Evolutionary conservation across 1,284 basidiomycete species (phyloP).

Genomic region (Cryptococcus sp.): DNA sequence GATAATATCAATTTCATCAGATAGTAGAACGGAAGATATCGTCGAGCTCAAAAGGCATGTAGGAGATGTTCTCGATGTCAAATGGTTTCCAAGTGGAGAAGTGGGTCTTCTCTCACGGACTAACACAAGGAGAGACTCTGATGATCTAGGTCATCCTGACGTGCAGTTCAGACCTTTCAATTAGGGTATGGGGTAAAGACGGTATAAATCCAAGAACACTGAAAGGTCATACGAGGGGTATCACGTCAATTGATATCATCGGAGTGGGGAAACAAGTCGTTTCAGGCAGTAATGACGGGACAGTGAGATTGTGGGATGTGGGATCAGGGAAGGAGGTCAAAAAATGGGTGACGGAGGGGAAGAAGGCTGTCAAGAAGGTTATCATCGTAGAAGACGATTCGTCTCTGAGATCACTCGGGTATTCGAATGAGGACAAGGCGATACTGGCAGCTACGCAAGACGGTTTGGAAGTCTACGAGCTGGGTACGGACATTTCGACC

Average conservation of each 20-base stretch:
- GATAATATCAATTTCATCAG: slow-evolving; percentile 26
- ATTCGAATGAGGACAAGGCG: slow-evolving; percentile 4
- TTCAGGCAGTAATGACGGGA: slow-evolving; percentile 59
- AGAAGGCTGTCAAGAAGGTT: background rate
- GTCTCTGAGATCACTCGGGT: slow-evolving; percentile 9
- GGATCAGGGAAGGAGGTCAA: slow-evolving; percentile 54
- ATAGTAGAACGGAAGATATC: slow-evolving; percentile 5
- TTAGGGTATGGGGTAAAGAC: slow-evolving; percentile 43
- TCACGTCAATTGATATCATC: slow-evolving; percentile 57
- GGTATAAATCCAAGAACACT: slow-evolving; percentile 55
- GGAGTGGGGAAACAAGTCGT: slow-evolving; percentile 62
- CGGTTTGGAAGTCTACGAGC: slow-evolving; percentile 37
- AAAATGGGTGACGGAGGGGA: slow-evolving; percentile 22
- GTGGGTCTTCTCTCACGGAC: slow-evolving; percentile 12
- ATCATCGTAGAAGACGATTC: background rate
- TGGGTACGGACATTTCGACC: slow-evolving; percentile 9
- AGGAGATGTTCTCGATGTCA: slow-evolving; percentile 45
- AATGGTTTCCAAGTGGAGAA: slow-evolving; percentile 43
- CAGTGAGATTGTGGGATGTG: slow-evolving; percentile 71
- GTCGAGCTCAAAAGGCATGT: slow-evolving; percentile 47
- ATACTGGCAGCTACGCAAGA: slow-evolving; percentile 56
- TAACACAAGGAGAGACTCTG: background rate
- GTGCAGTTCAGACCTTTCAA: slow-evolving; percentile 44
- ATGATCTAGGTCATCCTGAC: slow-evolving; percentile 44
- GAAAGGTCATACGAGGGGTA: slow-evolving; percentile 62